These are phyloP conservation scores for Pseudogymnoascus sp. DNA, from an alignment of 2,329 filamentous ascomycete genomes.

Conservation along the genomic window DNA sequence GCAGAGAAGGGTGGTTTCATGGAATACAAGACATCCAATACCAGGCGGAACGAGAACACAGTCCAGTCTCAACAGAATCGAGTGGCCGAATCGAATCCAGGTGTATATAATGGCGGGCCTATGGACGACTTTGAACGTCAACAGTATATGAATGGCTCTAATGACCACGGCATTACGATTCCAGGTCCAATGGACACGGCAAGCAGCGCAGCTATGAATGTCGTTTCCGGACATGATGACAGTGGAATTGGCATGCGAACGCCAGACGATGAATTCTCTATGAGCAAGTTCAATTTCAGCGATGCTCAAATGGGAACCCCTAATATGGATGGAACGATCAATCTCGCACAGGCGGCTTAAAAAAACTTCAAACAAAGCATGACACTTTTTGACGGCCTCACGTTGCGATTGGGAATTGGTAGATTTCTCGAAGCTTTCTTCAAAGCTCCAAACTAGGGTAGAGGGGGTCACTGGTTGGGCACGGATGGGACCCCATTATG, in stretches of 20 bases:
- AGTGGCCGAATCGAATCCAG: constrained; percentile 22
- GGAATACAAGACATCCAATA: constrained; percentile 43
- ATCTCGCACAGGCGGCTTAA: constrained; percentile 6
- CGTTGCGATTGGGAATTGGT: background rate
- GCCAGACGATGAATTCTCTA: constrained; percentile 56
- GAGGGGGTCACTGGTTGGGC: constrained; percentile 3
- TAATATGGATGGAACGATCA: constrained; percentile 8
- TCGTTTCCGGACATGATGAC: constrained; percentile 48
- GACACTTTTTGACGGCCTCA: background rate
- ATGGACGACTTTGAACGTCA: constrained; percentile 25
- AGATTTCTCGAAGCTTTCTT: constrained; percentile 1
- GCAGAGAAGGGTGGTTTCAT: constrained; percentile 88
- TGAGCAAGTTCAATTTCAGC: constrained; percentile 49
- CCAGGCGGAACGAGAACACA: constrained; percentile 9
- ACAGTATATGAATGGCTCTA: constrained; percentile 18
- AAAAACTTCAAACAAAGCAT: background rate
- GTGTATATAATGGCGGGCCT: constrained; percentile 24
- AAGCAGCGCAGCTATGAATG: constrained; percentile 39
- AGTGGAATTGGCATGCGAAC: constrained; percentile 68
- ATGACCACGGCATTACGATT: constrained; percentile 14
- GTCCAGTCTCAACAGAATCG: constrained; percentile 14
- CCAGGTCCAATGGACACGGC: constrained; percentile 29
- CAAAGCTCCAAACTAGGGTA: constrained; percentile 6
- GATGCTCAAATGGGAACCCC: constrained; percentile 17
- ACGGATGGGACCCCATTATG: constrained; percentile 7